Evolutionary conservation across 1,139 yeast species (phyloP).

Genomic region (Geotrichum reessii): DNA sequence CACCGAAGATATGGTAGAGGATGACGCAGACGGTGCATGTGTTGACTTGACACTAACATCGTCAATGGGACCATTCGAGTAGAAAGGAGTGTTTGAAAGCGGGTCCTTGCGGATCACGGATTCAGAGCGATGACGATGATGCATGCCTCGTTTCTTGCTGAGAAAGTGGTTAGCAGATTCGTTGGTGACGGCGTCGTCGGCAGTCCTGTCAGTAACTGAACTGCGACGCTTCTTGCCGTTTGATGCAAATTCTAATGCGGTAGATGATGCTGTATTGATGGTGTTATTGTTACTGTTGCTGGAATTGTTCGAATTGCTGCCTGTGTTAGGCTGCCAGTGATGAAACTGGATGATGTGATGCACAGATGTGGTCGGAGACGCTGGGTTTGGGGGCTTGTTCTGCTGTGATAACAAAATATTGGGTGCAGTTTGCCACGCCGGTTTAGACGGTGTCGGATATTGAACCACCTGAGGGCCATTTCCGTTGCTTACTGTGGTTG

Average conservation of each 20-base stretch:
- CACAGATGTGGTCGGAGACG: constrained; percentile 19
- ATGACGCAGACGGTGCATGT: background rate
- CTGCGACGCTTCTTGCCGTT: constrained; percentile 12
- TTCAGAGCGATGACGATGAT: constrained; percentile 17
- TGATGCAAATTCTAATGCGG: background rate
- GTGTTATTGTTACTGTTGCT: constrained; percentile 1
- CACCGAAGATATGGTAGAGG: background rate
- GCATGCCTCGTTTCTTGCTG: constrained; percentile 11
- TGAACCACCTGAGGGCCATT: constrained; percentile 14
- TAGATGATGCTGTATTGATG: background rate
- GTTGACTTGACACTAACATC: too few species aligned
- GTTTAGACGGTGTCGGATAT: constrained; percentile 14
- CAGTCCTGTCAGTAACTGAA: constrained; percentile 1
- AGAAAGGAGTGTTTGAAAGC: background rate
- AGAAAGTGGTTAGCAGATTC: constrained; percentile 1
- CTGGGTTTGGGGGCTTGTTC: constrained; percentile 15
- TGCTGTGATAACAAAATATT: background rate
- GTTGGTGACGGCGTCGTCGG: constrained; percentile 6
- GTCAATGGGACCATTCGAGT: background rate
- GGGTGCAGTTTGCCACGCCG: constrained; percentile 11
- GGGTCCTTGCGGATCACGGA: constrained; percentile 14
- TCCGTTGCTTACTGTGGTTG: constrained; percentile 4
- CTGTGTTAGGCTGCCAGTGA: constrained; percentile 13
- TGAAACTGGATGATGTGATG: constrained; percentile 22
- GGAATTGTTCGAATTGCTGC: constrained; percentile 14